These are phyloP conservation scores for Trichoderma sp. DNA, from an alignment of 2,329 filamentous ascomycete genomes.

Conservation along the genomic window DNA sequence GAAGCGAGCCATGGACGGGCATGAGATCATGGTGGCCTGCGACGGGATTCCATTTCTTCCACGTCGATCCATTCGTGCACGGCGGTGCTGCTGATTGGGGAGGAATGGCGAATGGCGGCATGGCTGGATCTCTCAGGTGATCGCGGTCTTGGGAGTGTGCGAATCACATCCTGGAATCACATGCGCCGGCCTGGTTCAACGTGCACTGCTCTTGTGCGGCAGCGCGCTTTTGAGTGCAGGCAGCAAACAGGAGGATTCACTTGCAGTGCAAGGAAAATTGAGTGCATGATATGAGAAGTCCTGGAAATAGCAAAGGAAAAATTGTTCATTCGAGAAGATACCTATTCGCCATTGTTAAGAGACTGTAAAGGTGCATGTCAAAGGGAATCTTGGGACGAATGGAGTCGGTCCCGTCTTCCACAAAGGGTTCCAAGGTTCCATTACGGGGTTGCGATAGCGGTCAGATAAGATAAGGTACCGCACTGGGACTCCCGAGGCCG, in stretches of 20 bases:
- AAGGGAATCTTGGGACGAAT: too few species aligned
- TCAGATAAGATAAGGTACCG: slow-evolving; percentile 5
- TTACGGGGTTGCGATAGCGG: too few species aligned
- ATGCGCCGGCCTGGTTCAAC: slow-evolving; percentile 17
- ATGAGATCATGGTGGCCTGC: not conserved
- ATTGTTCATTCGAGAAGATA: too few species aligned
- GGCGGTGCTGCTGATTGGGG: not conserved
- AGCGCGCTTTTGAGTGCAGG: not conserved
- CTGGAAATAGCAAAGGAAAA: too few species aligned
- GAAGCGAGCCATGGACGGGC: too few species aligned
- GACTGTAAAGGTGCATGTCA: too few species aligned
- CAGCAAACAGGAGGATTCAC: too few species aligned
- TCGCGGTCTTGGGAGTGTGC: not conserved
- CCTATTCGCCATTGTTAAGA: too few species aligned
- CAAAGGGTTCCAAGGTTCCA: too few species aligned
- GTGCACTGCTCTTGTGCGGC: not conserved
- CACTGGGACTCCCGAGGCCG: not conserved
- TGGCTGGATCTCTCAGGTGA: slow-evolving; percentile 17
- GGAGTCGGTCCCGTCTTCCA: too few species aligned
- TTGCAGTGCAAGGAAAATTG: too few species aligned
- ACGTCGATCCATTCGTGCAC: not conserved
- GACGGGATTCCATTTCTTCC: not conserved
- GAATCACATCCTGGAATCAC: slow-evolving; percentile 7
- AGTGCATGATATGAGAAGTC: too few species aligned
- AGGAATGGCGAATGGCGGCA: not conserved